These are phyloP conservation scores for Ploettnerulaceae sp. DNA, from an alignment of 2,329 filamentous ascomycete species.

Conservation along the genomic window DNA sequence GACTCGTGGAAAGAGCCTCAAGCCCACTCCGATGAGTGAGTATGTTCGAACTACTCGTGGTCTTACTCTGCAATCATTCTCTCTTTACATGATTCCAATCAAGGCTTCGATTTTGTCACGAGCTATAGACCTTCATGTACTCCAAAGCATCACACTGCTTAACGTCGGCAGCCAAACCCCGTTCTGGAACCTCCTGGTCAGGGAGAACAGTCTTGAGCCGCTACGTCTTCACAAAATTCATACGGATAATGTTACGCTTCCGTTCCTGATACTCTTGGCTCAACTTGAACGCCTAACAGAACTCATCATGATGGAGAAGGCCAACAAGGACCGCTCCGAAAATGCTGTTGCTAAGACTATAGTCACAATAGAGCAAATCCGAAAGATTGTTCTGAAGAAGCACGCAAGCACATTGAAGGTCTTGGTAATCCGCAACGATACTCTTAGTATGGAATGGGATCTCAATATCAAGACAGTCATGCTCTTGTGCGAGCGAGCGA, in stretches of 20 bases:
- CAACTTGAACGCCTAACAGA: conserved; percentile 52
- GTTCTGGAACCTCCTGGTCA: conserved; percentile 54
- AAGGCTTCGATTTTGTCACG: conserved; percentile 52
- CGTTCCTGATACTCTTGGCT: conserved; percentile 50
- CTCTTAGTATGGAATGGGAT: conserved; percentile 48
- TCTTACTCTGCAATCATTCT: conserved; percentile 49
- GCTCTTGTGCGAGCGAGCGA: conserved; percentile 48
- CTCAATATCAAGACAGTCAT: conserved; percentile 49
- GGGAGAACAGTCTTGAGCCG: conserved; percentile 47
- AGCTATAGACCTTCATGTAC: conserved; percentile 51
- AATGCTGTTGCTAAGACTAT: conserved; percentile 47
- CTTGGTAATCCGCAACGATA: conserved; percentile 57
- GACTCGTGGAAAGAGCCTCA: too few species aligned
- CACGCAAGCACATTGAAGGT: conserved; percentile 50
- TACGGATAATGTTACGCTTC: conserved; percentile 56
- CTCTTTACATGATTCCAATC: conserved; percentile 55
- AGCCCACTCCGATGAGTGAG: too few species aligned
- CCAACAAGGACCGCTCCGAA: conserved; percentile 46
- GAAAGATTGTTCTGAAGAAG: conserved; percentile 51
- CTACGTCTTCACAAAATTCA: conserved; percentile 54
- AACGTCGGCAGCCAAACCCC: conserved; percentile 58
- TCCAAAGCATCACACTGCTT: conserved; percentile 56
- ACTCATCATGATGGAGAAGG: conserved; percentile 54
- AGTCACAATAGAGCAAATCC: conserved; percentile 53
- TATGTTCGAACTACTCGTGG: conserved; percentile 57